phyloP scores from a whole-genome alignment of 2,329 filamentous ascomycete species.

The Xylaria sp. region DNA sequence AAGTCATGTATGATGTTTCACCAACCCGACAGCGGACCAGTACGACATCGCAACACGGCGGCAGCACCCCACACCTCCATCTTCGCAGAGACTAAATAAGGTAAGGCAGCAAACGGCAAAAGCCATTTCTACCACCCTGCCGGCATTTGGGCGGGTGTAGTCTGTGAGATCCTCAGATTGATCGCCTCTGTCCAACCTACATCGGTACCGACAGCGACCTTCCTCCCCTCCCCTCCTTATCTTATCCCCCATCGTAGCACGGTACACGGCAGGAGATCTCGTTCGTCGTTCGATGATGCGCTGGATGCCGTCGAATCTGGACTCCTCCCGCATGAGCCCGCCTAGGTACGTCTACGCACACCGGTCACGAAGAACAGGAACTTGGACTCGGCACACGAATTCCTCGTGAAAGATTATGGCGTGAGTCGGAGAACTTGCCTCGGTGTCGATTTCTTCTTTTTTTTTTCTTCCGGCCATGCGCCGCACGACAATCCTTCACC shows the following conservation, averaged over 20 bases:
- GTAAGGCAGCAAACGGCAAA: conserved; percentile 18
- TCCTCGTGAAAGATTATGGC: conserved; percentile 6
- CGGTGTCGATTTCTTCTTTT: conserved; percentile 13
- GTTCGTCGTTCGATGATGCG: not conserved
- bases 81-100: conserved; percentile 11
- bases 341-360: not conserved
- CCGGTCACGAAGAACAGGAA: conserved; percentile 3
- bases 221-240: conserved; percentile 6
- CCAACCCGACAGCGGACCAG: conserved; percentile 24
- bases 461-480: conserved; percentile 8
- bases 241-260: not conserved
- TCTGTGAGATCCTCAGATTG: conserved; percentile 15
- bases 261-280: not conserved
- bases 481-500: not conserved
- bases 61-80: conserved; percentile 29
- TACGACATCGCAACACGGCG: conserved; percentile 24
- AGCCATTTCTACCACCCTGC: conserved; percentile 28
- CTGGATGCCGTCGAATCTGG: not conserved
- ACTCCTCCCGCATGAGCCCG: not conserved
- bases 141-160: conserved; percentile 36
- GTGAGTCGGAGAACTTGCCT: conserved; percentile 6
- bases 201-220: conserved; percentile 1
- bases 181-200: conserved; percentile 1
- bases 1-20: conserved; percentile 17
- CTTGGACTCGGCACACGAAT: conserved; percentile 1